A percentile compares a stretch with the other conserved stretches of the same genome.
Conservation (phyloP, 495 filamentous ascomycete species). For the Talaromyces stipitatus region DNA sequence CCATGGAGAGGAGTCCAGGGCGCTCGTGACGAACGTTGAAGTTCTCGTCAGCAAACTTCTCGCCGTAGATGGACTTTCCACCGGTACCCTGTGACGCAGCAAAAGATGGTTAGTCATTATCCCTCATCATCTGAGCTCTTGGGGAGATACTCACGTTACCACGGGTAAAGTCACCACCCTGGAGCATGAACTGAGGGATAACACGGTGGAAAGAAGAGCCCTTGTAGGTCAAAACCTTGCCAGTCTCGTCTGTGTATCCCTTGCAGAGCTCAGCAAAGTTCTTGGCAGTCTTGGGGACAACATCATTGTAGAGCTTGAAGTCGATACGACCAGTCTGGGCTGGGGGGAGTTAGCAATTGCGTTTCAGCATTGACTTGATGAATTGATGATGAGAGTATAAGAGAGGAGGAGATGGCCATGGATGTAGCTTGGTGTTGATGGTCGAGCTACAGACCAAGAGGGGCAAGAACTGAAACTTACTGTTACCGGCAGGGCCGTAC, state of each 20-base stretch:
- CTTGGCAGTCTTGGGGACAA: conserved; percentile 85
- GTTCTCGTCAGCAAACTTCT: conserved; percentile 97
- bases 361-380: neutral
- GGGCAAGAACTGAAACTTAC: conserved; percentile 41
- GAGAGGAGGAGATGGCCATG: neutral
- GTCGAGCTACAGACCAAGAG: neutral
- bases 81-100: conserved; percentile 67
- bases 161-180: conserved; percentile 96
- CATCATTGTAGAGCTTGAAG: conserved; percentile 82
- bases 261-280: conserved; percentile 98
- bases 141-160: conserved; percentile 59
- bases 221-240: conserved; percentile 50
- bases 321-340: conserved; percentile 61
- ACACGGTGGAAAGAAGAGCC: conserved; percentile 90
- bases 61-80: conserved; percentile 93
- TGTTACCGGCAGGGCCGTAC: conserved; percentile 48
- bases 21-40: conserved; percentile 76
- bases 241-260: conserved; percentile 48
- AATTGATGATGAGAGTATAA: neutral
- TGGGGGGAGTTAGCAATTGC: neutral
- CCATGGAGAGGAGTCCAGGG: conserved; percentile 92
- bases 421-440: neutral
- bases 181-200: conserved; percentile 98
- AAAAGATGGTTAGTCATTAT: neutral
- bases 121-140: neutral